Base-by-base conservation (phyloP, 2,329 filamentous ascomycete genomes). In the Fusarium goolgardi region DNA sequence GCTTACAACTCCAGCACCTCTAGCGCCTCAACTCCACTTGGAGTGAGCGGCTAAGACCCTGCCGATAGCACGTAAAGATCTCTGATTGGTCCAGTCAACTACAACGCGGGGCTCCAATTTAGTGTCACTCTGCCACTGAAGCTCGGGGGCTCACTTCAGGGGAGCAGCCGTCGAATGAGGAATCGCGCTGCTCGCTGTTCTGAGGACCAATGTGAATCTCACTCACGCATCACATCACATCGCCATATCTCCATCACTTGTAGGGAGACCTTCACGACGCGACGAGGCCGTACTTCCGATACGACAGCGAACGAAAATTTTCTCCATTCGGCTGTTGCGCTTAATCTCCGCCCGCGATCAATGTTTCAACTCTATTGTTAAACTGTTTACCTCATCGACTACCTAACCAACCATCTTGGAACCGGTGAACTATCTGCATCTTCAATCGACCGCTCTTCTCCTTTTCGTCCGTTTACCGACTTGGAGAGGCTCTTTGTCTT, bases 151-250 rank as follows among this genome's bases (percentile, higher is more conserved):
- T 65, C 61, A 60, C 60, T 53, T 73, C 71, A 73, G 71, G 71
- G 71, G 70, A 69, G 60, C 49, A 73, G 45, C 60, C 65, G 61
- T 62, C 71, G 71, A 72, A 73, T 73, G 65, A 69, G 62, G 71
- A 54, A 69, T 57, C 71, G 61, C 49, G 59, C 54, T 63, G 59
- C 67, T 59, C 55, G 50, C 66, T 44, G 47, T 65, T 66, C 65
- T 63, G 52, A 51, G 60, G 53, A 55, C 61, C 32, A 65, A 61
- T 71, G 61, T 59, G 55, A 70, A 70, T 67, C 54, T 70, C 64
- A 65, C 60, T 70, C 60, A 63, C 59, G 55, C 67, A 69, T 69
- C 67, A 65, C 60, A 69, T 66, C 50, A 58, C 55, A 69, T 68
- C 59, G 53, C 59, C 60, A 53, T 41, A 47, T 32, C 62, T 53